phyloP scores from a whole-genome alignment of 495 filamentous ascomycete genomes.

The Xylaria intraflava region DNA sequence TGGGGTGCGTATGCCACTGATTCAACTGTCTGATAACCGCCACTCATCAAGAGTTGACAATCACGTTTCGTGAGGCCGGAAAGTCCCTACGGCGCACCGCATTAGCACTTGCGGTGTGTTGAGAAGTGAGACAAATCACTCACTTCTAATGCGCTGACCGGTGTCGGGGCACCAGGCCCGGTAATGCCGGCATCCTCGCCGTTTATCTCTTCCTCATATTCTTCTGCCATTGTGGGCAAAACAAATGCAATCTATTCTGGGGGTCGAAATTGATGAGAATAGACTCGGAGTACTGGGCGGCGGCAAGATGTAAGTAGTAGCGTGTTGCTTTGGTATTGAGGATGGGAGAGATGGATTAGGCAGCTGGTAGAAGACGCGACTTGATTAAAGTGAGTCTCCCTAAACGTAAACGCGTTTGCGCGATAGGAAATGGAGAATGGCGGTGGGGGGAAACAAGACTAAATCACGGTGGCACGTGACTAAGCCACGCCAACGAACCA shows the following conservation, averaged over 20 bases:
- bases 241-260: neutral
- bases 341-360: neutral
- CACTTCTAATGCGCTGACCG: constrained; percentile 85
- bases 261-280: neutral
- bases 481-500: neutral
- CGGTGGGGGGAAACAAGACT: constrained; percentile 19
- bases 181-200: constrained; percentile 46
- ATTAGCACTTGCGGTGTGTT: neutral
- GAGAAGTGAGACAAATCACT: neutral
- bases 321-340: neutral
- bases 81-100: constrained; percentile 51
- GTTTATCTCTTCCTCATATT: constrained; percentile 36
- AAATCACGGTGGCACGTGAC: constrained; percentile 30
- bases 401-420: constrained; percentile 21
- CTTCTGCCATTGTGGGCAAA: constrained; percentile 25
- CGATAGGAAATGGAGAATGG: constrained; percentile 12
- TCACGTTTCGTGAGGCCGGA: constrained; percentile 87
- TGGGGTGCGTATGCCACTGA: constrained; percentile 91
- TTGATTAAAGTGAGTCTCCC: neutral
- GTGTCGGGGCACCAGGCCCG: constrained; percentile 89
- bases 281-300: neutral
- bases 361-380: neutral
- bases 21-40: constrained; percentile 91
- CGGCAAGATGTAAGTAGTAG: neutral
- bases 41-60: constrained; percentile 86